phyloP scores from a whole-genome alignment of 768 basidiomycete genomes.

The Phaeolepiota aurea region DNA sequence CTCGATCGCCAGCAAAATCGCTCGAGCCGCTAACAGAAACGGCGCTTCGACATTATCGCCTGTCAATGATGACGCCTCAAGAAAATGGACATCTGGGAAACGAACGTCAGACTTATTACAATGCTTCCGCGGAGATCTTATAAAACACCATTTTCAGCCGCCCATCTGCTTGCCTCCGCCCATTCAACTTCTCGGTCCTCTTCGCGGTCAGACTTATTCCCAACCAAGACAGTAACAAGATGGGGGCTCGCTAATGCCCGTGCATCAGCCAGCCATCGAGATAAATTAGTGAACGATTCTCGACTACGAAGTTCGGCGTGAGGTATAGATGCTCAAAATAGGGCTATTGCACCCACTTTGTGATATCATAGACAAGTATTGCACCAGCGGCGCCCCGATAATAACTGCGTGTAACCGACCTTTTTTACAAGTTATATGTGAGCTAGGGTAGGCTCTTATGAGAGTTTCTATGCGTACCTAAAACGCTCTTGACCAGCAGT shows the following conservation, averaged over 20 bases:
- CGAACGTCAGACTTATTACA: neutral
- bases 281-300: conserved; percentile 75
- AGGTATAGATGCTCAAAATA: neutral
- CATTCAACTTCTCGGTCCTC: conserved; percentile 94
- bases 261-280: conserved; percentile 90
- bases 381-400: conserved; percentile 92
- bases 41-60: conserved; percentile 95
- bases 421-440: conserved; percentile 18
- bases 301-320: conserved; percentile 71
- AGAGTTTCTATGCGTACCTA: conserved; percentile 35
- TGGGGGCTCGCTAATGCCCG: conserved; percentile 89
- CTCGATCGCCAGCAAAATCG: conserved; percentile 86
- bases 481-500: conserved; percentile 96
- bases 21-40: conserved; percentile 79
- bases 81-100: conserved; percentile 74
- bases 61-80: conserved; percentile 86
- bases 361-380: conserved; percentile 91
- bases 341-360: conserved; percentile 44
- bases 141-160: conserved; percentile 90
- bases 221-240: conserved; percentile 83
- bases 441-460: conserved; percentile 4
- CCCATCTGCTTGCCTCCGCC: conserved; percentile 93
- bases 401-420: conserved; percentile 91
- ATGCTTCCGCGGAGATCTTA: conserved; percentile 16
- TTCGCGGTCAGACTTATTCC: conserved; percentile 92